Evolutionary conservation across 805 yeast genomes (phyloP).

Genomic region (Debaryomyces maramus): DNA sequence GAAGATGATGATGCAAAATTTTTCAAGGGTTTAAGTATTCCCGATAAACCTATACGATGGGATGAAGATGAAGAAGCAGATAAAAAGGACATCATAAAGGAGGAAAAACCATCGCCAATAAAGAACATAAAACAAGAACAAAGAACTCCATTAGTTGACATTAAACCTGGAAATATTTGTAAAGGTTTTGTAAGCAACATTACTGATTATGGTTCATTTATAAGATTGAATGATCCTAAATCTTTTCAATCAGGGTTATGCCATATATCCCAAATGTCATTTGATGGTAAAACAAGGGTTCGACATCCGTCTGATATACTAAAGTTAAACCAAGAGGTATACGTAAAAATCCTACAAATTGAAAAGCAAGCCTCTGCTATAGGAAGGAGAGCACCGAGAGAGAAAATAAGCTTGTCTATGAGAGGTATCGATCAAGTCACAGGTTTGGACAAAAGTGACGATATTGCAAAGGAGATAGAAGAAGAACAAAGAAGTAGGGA

Average conservation of each 20-base stretch:
- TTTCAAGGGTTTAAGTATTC: constrained; percentile 14
- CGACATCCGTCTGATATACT: constrained; percentile 61
- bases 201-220: constrained; percentile 77
- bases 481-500: constrained; percentile 11
- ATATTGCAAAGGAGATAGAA: constrained; percentile 17
- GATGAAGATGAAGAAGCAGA: constrained; percentile 9
- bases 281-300: constrained; percentile 44
- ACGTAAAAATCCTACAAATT: constrained; percentile 51
- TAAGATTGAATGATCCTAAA: constrained; percentile 41
- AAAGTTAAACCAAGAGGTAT: constrained; percentile 58
- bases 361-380: constrained; percentile 39
- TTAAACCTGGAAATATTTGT: constrained; percentile 46
- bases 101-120: constrained; percentile 4
- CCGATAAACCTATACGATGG: constrained; percentile 12
- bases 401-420: constrained; percentile 60
- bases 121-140: constrained; percentile 7
- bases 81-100: constrained; percentile 7
- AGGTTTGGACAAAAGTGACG: constrained; percentile 45
- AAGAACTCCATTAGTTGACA: constrained; percentile 3
- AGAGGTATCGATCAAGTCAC: constrained; percentile 68
- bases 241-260: constrained; percentile 59
- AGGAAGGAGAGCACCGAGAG: constrained; percentile 7
- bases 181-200: constrained; percentile 61
- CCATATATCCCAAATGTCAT: constrained; percentile 70
- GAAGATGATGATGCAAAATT: constrained; percentile 1